Evolutionary conservation across 768 basidiomycete species (phyloP).

Genomic region (Suillus lakei): DNA sequence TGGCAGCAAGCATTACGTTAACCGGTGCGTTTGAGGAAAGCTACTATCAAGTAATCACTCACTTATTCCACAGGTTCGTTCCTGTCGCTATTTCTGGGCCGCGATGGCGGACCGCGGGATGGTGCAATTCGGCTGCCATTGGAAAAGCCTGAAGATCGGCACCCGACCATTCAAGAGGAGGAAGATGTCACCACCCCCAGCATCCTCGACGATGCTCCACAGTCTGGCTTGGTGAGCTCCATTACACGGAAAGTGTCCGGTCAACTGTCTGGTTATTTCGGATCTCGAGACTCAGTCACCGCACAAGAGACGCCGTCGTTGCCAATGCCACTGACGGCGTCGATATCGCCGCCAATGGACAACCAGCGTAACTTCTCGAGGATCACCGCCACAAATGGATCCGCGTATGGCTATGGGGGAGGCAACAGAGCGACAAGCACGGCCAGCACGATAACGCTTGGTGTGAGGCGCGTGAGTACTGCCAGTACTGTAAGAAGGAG

Average conservation of each 20-base stretch:
- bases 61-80: constrained; percentile 64
- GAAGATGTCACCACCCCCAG: constrained; percentile 54
- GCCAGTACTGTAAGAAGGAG: constrained; percentile 54
- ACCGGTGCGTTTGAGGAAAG: constrained; percentile 50
- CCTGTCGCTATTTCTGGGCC: constrained; percentile 86
- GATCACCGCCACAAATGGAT: constrained; percentile 69
- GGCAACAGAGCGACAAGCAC: constrained; percentile 56
- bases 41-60: background rate
- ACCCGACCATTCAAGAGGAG: constrained; percentile 71
- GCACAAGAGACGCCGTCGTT: constrained; percentile 36
- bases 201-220: constrained; percentile 47
- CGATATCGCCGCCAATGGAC: constrained; percentile 39
- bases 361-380: constrained; percentile 54
- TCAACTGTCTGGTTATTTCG: constrained; percentile 64
- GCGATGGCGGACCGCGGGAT: constrained; percentile 88
- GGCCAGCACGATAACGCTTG: constrained; percentile 50
- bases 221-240: constrained; percentile 39
- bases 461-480: constrained; percentile 58
- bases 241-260: constrained; percentile 56
- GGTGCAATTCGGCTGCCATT: constrained; percentile 81
- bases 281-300: constrained; percentile 51
- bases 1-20: constrained; percentile 80
- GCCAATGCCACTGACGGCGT: constrained; percentile 52
- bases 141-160: constrained; percentile 63
- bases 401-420: constrained; percentile 78